phyloP scores from a whole-genome alignment of 495 filamentous ascomycete genomes.

The Neurospora sp. region DNA sequence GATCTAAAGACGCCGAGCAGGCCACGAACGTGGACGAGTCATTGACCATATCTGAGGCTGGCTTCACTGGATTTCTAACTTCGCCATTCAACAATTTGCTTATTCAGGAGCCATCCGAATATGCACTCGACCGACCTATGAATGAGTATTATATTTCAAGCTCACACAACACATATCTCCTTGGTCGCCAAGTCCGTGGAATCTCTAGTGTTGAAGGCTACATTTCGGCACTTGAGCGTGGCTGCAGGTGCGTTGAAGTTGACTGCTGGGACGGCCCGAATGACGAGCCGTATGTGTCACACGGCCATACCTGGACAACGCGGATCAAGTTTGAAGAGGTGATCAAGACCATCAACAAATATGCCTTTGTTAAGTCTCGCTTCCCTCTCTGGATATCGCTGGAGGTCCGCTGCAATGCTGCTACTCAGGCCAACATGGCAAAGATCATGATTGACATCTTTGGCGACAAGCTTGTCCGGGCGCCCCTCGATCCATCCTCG shows the following conservation, averaged over 20 bases:
- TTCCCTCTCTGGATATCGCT: conserved; percentile 91
- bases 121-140: conserved; percentile 65
- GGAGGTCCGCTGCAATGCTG: conserved; percentile 80
- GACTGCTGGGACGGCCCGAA: conserved; percentile 95
- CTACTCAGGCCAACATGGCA: conserved; percentile 82
- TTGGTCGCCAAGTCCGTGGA: conserved; percentile 81
- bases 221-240: conserved; percentile 75
- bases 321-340: conserved; percentile 81
- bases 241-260: conserved; percentile 91
- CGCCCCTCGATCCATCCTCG: conserved; percentile 57
- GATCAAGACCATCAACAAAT: conserved; percentile 83
- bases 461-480: conserved; percentile 62
- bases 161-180: conserved; percentile 95
- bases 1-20: conserved; percentile 36
- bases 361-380: conserved; percentile 71
- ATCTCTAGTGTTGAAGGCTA: conserved; percentile 90
- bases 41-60: conserved; percentile 58
- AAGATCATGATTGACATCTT: conserved; percentile 80
- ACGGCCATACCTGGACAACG: conserved; percentile 81
- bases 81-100: conserved; percentile 62
- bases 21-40: conserved; percentile 30
- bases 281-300: conserved; percentile 75
- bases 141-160: conserved; percentile 98
- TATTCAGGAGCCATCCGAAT: conserved; percentile 42
- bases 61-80: conserved; percentile 65